Conservation (phyloP, 495 filamentous ascomycete species). For the Aspergillus baeticus region DNA sequence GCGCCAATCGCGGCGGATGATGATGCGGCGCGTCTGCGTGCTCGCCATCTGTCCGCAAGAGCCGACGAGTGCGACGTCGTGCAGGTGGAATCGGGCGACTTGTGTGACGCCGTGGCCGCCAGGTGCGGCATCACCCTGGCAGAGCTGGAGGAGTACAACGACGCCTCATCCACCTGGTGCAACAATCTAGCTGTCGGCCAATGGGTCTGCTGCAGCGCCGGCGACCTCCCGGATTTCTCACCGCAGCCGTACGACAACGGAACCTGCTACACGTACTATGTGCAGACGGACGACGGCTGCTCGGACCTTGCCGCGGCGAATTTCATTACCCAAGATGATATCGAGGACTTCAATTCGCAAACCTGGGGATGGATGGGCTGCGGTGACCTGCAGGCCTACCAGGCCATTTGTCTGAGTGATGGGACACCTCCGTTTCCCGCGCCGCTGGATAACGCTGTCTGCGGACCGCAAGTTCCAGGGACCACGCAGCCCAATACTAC, state of each 20-base stretch:
- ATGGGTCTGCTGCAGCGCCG: conserved; percentile 40
- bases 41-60: no score
- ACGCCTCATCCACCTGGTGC: background rate
- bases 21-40: no score
- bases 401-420: background rate
- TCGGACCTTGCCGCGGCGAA: background rate
- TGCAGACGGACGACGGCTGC: conserved; percentile 29
- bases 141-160: no score
- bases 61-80: no score
- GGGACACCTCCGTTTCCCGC: background rate
- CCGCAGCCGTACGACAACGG: conserved; percentile 44
- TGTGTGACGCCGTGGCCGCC: no score
- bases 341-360: background rate
- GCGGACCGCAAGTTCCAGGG: conserved; percentile 24
- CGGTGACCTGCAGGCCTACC: background rate
- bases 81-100: no score
- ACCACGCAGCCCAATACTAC: conserved; percentile 24
- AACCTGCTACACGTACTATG: conserved; percentile 34
- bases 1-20: no score
- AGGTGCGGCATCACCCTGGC: no score
- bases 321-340: background rate
- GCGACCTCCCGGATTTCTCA: conserved; percentile 36
- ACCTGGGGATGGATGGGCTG: background rate
- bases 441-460: background rate
- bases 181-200: conserved; percentile 11